Conservation (phyloP, 148 eudicot species). For the Vaccinium corymbosum region DNA sequence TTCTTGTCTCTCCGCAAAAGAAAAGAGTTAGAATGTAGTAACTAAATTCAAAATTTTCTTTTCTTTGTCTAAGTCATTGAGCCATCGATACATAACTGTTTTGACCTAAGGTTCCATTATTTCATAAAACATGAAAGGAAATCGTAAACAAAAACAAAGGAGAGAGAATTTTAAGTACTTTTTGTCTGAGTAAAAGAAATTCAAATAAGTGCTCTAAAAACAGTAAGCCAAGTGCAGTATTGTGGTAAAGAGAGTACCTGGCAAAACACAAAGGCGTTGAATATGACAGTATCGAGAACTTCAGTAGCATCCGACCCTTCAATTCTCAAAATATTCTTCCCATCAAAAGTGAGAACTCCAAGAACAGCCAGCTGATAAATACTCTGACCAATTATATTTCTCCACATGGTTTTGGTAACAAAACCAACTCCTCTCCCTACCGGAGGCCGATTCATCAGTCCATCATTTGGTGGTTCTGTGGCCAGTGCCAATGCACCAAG, state of each 20-base stretch:
- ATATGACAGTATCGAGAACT: constrained; percentile 45
- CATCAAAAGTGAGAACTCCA: constrained; percentile 40
- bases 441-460: constrained; percentile 42
- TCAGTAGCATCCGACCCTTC: constrained; percentile 42
- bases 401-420: constrained; percentile 54
- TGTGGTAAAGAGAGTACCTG: constrained; percentile 33
- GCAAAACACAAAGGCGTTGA: constrained; percentile 58
- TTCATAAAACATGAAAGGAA: not conserved
- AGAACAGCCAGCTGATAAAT: constrained; percentile 45
- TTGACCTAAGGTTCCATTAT: not conserved
- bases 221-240: not conserved
- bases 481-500: constrained; percentile 63
- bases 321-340: constrained; percentile 39
- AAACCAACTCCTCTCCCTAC: constrained; percentile 46
- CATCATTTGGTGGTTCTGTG: constrained; percentile 54
- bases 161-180: not conserved
- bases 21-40: not conserved
- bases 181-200: not conserved
- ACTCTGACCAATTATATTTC: constrained; percentile 54
- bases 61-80: not conserved
- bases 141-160: not conserved
- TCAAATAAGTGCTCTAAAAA: not conserved
- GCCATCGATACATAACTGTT: not conserved
- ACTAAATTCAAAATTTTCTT: not conserved
- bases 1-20: no score